These are phyloP conservation scores for Globisporangium nagaii DNA, from an alignment of 352 stramenopile species.

Conservation along the genomic window DNA sequence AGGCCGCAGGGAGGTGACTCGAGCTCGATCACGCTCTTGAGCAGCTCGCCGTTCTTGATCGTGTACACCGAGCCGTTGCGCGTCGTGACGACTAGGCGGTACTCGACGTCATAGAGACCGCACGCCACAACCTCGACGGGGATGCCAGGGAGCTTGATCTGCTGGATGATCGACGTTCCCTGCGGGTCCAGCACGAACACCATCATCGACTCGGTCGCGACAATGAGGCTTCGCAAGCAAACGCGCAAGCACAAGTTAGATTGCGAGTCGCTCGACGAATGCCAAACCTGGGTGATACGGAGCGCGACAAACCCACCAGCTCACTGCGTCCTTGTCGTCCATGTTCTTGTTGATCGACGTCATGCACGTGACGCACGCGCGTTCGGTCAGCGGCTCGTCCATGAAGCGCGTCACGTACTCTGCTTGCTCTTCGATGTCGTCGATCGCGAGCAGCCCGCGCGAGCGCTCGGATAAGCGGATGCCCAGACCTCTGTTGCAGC, in stretches of 20 bases:
- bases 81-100: conserved; percentile 81
- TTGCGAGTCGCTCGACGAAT: neutral
- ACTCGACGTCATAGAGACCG: conserved; percentile 80
- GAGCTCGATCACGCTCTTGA: conserved; percentile 85
- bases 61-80: conserved; percentile 84
- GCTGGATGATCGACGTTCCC: conserved; percentile 62
- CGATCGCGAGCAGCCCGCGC: conserved; percentile 64
- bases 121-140: conserved; percentile 73
- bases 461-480: conserved; percentile 70
- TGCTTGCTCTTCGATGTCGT: conserved; percentile 78
- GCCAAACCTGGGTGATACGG: neutral
- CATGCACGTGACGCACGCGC: conserved; percentile 82
- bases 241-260: neutral
- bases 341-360: conserved; percentile 87
- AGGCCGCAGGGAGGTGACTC: conserved; percentile 72
- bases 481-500: conserved; percentile 33
- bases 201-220: conserved; percentile 81
- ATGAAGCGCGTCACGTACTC: conserved; percentile 81
- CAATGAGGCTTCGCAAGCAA: conserved; percentile 45
- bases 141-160: conserved; percentile 62
- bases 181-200: conserved; percentile 75
- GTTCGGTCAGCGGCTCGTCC: conserved; percentile 68
- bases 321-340: conserved; percentile 75
- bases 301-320: conserved; percentile 34
- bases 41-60: conserved; percentile 88